Evolutionary conservation across 495 filamentous ascomycete genomes (phyloP).

Genomic region (Penicillium desertorum): DNA sequence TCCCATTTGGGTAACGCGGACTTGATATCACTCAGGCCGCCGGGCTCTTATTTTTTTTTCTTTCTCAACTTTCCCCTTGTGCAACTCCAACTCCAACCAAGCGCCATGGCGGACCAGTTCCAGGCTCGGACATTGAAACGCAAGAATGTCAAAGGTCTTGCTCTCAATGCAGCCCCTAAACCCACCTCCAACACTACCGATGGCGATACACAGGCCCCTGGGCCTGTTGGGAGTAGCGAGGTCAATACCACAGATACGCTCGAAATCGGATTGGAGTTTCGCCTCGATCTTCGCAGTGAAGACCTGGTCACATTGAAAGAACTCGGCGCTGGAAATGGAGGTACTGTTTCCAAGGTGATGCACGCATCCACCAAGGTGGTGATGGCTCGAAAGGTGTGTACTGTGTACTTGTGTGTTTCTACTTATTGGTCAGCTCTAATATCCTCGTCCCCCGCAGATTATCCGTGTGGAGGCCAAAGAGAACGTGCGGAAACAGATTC

Average conservation of each 20-base stretch:
- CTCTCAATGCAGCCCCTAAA: conserved; percentile 69
- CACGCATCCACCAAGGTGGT: conserved; percentile 92
- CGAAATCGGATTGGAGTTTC: conserved; percentile 96
- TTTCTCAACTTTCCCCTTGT: conserved; percentile 6
- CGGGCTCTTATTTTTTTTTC: conserved; percentile 6
- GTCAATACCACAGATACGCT: conserved; percentile 70
- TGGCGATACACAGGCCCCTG: conserved; percentile 58
- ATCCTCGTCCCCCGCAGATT: conserved; percentile 54
- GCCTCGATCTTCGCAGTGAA: conserved; percentile 85
- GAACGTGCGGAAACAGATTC: conserved; percentile 91
- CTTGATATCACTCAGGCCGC: conserved; percentile 9
- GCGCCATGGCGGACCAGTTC: conserved; percentile 77
- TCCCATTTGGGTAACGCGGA: conserved; percentile 20
- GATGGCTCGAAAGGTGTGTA: conserved; percentile 91
- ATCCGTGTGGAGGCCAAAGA: conserved; percentile 98
- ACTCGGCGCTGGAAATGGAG: conserved; percentile 92
- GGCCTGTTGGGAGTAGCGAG: conserved; percentile 58
- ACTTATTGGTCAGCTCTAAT: conserved; percentile 13
- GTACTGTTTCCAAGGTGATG: conserved; percentile 95
- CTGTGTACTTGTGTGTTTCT: neutral
- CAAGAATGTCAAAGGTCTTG: conserved; percentile 97
- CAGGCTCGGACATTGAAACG: conserved; percentile 91
- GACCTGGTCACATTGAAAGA: conserved; percentile 93
- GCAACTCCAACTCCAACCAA: conserved; percentile 16
- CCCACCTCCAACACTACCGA: conserved; percentile 55